Evolutionary conservation across 768 basidiomycete genomes (phyloP).

Genomic region (Heimioporus sp.): DNA sequence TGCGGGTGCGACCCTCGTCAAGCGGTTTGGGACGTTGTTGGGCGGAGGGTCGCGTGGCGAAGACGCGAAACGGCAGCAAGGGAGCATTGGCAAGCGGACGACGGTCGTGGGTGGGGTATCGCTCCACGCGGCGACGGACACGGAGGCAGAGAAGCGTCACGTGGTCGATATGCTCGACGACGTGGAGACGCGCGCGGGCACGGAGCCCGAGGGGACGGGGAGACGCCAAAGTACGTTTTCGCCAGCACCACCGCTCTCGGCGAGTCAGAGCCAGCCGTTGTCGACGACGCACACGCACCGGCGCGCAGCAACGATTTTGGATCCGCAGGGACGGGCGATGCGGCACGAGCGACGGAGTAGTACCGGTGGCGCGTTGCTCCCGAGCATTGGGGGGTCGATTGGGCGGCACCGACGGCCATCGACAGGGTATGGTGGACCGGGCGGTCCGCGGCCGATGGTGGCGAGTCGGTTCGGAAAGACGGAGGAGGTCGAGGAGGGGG

Average conservation of each 20-base stretch:
- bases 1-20: conserved; percentile 68
- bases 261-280: conserved; percentile 55
- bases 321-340: conserved; percentile 58
- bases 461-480: conserved; percentile 52
- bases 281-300: conserved; percentile 52
- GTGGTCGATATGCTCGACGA: conserved; percentile 18
- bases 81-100: conserved; percentile 43
- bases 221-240: conserved; percentile 22
- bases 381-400: conserved; percentile 50
- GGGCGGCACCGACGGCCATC: conserved; percentile 71
- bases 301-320: conserved; percentile 74
- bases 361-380: conserved; percentile 61
- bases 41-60: conserved; percentile 42
- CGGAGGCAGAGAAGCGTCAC: conserved; percentile 32
- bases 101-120: conserved; percentile 47
- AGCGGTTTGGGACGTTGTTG: conserved; percentile 73
- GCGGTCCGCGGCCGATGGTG: conserved; percentile 25
- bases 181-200: conserved; percentile 5
- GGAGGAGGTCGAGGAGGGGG: conserved; percentile 47
- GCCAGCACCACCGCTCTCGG: conserved; percentile 32
- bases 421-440: conserved; percentile 49
- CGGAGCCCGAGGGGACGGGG: conserved; percentile 19
- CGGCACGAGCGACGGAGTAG: conserved; percentile 78
- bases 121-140: conserved; percentile 38
- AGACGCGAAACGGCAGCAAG: conserved; percentile 40